Conservation (phyloP, 768 basidiomycete genomes). For the Tricholoma bakamatsutake region DNA sequence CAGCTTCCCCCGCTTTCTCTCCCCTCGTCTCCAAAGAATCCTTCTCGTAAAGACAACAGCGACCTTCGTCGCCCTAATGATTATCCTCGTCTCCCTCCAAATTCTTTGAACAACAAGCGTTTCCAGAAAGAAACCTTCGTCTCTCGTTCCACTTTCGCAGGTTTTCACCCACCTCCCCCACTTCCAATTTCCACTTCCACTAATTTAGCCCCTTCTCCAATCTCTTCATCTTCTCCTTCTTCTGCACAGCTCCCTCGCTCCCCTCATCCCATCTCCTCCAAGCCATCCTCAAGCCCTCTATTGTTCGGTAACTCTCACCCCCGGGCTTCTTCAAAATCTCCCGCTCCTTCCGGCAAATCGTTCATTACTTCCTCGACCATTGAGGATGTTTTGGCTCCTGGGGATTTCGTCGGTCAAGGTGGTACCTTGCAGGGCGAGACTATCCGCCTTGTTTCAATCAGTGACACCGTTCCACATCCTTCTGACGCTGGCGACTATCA, state of each 20-base stretch:
- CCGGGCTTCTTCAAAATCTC: conserved; percentile 19
- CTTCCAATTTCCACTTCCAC: conserved; percentile 24
- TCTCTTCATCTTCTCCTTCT: conserved; percentile 30
- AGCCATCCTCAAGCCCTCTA: conserved; percentile 25
- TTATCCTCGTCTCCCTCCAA: conserved; percentile 17
- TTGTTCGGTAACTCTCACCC: conserved; percentile 19
- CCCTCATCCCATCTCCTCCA: conserved; percentile 24
- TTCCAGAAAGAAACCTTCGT: conserved; percentile 30
- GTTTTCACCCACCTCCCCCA: conserved; percentile 17
- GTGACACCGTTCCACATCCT: conserved; percentile 25
- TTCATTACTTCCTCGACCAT: conserved; percentile 34
- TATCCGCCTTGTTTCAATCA: conserved; percentile 52
- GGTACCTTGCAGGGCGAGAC: conserved; percentile 59
- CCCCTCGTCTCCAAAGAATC: conserved; percentile 28
- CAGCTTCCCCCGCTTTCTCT: conserved; percentile 37
- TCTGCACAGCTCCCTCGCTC: conserved; percentile 31
- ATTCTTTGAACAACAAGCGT: conserved; percentile 29
- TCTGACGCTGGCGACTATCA: conserved; percentile 28
- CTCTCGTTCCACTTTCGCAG: conserved; percentile 23
- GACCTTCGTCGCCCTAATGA: conserved; percentile 41
- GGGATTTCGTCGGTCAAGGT: conserved; percentile 71
- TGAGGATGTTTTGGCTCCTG: conserved; percentile 63
- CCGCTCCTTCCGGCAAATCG: conserved; percentile 27
- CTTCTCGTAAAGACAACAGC: conserved; percentile 24
- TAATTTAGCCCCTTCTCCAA: conserved; percentile 29